Conservation (phyloP, 139 green algal genomes). For the Desmodesmus armatus region DNA sequence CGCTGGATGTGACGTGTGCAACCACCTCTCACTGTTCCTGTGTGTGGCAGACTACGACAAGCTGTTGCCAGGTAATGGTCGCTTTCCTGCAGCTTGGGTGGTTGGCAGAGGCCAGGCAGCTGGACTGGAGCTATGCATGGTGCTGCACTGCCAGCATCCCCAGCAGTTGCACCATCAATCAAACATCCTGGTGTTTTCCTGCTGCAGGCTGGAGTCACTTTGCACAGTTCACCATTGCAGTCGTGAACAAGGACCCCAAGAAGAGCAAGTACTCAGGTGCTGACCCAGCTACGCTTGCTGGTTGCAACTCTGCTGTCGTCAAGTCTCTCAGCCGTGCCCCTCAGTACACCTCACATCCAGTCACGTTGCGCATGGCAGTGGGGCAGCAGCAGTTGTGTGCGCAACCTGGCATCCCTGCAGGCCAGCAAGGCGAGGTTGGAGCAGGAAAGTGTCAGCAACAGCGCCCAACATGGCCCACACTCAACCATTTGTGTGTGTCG, state of each 20-base stretch:
- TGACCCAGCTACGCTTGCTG: neutral
- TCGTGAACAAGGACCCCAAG: constrained; percentile 99
- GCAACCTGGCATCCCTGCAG: too few relatives aligned
- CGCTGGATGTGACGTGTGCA: constrained; percentile 97
- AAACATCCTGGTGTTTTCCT: neutral
- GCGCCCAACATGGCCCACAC: neutral
- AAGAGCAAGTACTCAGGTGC: constrained; percentile 96
- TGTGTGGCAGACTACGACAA: constrained; percentile 99
- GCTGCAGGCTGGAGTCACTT: constrained; percentile 96
- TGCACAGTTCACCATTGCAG: constrained; percentile 99
- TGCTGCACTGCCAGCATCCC: neutral
- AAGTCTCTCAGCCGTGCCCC: neutral
- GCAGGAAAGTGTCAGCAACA: neutral
- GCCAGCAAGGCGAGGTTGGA: too few relatives aligned
- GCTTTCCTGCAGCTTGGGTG: neutral
- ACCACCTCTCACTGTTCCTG: constrained; percentile 98
- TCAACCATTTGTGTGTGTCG: neutral
- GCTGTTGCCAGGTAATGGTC: constrained; percentile 87
- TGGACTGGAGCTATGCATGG: neutral
- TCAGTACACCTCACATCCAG: neutral
- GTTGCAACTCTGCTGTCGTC: neutral
- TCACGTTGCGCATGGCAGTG: neutral
- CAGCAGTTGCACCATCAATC: neutral
- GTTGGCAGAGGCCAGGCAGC: neutral
- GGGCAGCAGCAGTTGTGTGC: constrained; percentile 30